Evolutionary conservation across 768 basidiomycete genomes (phyloP), one percentile per base, ranked within the genome.

Genomic region (Cystoderma amianthinum): DNA sequence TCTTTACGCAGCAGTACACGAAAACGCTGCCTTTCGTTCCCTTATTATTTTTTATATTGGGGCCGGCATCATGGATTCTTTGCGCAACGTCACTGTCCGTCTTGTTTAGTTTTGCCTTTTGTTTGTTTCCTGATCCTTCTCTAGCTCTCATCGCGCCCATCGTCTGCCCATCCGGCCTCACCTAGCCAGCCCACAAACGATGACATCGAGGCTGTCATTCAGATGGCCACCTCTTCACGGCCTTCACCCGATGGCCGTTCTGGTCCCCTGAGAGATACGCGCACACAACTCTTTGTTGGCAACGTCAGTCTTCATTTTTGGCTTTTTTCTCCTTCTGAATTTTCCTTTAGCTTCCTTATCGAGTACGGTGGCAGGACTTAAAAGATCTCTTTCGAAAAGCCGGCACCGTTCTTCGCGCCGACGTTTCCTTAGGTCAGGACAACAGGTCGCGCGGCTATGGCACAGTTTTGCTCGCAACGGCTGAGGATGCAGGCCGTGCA

Each of bases 351-450:
- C 78, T 99, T 18, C 96, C 96, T 0, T 98, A 95, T 63, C 75
- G 95, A 46, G 94, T 97, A 28, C 81, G 96, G 42, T 99, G 96
- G 96, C 96, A 99, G 67, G 96, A 99, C 67, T 77, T 99, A 47
- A 98, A 99, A 53, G 95, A 99, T 59, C 78, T 99, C 39, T 97
- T 99, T 62, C 80, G 95, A 25, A 86, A 89, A 49, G 89, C 95
- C 4, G 96, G 96, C 32, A 96, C 88, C 20, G 82, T 94, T 48
- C 66, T 90, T 25, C 72, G 86, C 37, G 83, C 92, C 30, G 78
- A 84, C 56, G 78, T 88, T 48, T 74, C 85, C 42, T 69, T 89
- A 22, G 79, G 88, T 3, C 86, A 88, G 2, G 90, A 92, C 60
- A 96, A 96, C 60, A 76, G 95, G 50, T 91, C 87, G 35, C 75